phyloP scores from a whole-genome alignment of 75 land plant genomes.

The Azolla pinnata region DNA sequence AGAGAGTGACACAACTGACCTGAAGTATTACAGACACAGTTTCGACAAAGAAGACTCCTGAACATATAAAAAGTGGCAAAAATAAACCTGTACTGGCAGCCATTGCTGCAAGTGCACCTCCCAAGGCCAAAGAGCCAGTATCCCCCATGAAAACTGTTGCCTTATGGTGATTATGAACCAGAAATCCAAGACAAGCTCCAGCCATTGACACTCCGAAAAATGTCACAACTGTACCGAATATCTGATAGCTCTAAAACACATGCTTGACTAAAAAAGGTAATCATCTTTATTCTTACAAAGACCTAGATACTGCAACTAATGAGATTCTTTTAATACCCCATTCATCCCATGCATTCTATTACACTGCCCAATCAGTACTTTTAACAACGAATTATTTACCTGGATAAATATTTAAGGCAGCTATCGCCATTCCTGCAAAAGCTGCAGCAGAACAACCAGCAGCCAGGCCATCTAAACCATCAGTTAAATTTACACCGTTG shows the following conservation, averaged over 20 bases:
- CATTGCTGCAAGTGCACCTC: conserved; percentile 93
- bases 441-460: conserved; percentile 75
- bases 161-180: conserved; percentile 70
- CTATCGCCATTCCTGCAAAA: conserved; percentile 79
- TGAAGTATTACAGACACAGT: conserved; percentile 54
- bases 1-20: conserved; percentile 29
- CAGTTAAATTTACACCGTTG: conserved; percentile 80
- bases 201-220: conserved; percentile 95
- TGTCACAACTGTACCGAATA: conserved; percentile 44
- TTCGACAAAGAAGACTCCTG: conserved; percentile 69
- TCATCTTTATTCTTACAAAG: too few species aligned
- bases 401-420: conserved; percentile 70
- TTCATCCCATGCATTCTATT: too few species aligned
- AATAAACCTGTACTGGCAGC: conserved; percentile 94
- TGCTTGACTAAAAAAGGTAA: too few species aligned
- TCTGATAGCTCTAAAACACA: too few species aligned
- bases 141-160: conserved; percentile 94
- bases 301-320: neutral
- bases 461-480: conserved; percentile 94
- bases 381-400: too few species aligned
- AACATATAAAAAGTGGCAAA: conserved; percentile 68
- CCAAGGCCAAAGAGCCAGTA: conserved; percentile 84
- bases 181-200: conserved; percentile 89
- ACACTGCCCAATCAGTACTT: too few species aligned
- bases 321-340: too few species aligned